Percentiles rank a stretch among this genome's conserved stretches.
These are phyloP conservation scores for Apium graveolens DNA, from an alignment of 129 eudicot species.

Conservation along the genomic window DNA sequence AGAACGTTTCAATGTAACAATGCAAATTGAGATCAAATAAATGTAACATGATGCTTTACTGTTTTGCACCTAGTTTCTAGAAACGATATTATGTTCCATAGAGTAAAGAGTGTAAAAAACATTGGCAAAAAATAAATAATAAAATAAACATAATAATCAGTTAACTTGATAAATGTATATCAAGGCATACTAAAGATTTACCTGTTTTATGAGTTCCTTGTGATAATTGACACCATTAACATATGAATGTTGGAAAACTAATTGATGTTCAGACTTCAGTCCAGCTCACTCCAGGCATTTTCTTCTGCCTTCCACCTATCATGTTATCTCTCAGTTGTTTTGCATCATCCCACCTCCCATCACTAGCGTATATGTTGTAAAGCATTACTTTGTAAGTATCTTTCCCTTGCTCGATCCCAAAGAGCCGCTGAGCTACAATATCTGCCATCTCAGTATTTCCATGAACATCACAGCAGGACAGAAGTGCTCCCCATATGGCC, in stretches of 20 bases:
- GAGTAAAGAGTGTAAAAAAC: background rate
- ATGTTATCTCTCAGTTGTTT: conserved; percentile 43
- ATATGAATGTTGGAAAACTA: background rate
- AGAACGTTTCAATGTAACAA: no score
- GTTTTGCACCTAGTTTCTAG: background rate
- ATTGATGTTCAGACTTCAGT: conserved; percentile 4
- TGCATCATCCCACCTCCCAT: conserved; percentile 77
- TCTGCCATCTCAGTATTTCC: conserved; percentile 46
- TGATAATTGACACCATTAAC: background rate
- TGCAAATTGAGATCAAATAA: background rate
- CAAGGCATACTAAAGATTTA: background rate
- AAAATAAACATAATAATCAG: background rate
- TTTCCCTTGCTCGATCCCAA: conserved; percentile 15
- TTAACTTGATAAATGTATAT: background rate
- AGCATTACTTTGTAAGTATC: conserved; percentile 43
- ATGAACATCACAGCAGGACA: conserved; percentile 61
- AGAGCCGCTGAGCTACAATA: conserved; percentile 29
- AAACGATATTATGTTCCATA: background rate
- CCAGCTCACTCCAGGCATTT: conserved; percentile 66
- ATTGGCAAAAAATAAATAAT: background rate
- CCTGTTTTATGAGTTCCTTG: background rate
- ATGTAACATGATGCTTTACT: background rate
- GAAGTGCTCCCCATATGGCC: conserved; percentile 78
- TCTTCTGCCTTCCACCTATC: conserved; percentile 23
- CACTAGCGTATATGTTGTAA: conserved; percentile 53